These are phyloP conservation scores for Alnus glutinosa DNA, from an alignment of 306 rosid species.

Conservation along the genomic window DNA sequence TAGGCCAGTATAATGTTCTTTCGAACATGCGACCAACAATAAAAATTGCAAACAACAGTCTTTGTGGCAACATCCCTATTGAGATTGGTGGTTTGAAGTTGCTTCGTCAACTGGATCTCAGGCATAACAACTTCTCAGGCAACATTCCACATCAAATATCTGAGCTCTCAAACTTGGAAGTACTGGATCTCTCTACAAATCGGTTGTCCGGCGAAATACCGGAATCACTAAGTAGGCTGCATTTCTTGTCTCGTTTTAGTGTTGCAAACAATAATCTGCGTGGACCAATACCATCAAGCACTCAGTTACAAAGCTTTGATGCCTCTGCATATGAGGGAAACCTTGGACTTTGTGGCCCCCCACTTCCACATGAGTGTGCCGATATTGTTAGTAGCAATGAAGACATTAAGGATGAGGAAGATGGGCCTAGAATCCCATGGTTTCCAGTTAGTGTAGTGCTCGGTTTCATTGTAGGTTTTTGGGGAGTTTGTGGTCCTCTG, in stretches of 20 bases:
- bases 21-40: neutral
- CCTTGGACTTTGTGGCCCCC: neutral
- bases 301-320: too few relatives aligned
- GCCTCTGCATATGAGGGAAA: neutral
- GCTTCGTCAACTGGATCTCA: neutral
- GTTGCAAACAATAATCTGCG: neutral
- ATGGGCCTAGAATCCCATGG: neutral
- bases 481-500: conserved; percentile 12
- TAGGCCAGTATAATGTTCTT: neutral
- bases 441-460: neutral
- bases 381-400: neutral
- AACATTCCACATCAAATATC: conserved; percentile 17
- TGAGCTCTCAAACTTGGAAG: conserved; percentile 4
- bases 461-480: conserved; percentile 11
- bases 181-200: neutral
- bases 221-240: neutral
- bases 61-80: neutral
- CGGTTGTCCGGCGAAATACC: conserved; percentile 7
- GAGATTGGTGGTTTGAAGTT: conserved; percentile 6
- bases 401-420: neutral
- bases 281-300: too few relatives aligned
- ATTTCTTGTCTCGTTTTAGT: conserved; percentile 2
- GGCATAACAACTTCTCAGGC: neutral
- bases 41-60: neutral
- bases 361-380: conserved; percentile 2